Percentiles rank a stretch among this genome's conserved stretches.
Conservation (phyloP, 345 rosid species). For the Brassica incana region DNA sequence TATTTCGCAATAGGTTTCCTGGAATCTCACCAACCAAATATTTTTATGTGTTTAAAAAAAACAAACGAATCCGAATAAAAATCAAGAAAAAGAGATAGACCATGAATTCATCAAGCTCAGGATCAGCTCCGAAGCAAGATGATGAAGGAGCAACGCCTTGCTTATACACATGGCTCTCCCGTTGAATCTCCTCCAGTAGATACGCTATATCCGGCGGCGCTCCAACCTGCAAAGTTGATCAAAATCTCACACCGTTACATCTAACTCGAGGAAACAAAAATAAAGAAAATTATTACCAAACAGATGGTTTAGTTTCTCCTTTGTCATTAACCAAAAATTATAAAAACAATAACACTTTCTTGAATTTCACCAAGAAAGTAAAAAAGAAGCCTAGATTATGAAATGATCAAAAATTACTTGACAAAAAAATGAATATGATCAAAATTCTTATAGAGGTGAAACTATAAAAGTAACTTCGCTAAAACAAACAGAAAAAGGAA, state of each 20-base stretch:
- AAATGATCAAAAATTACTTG: no score
- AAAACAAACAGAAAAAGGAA: neutral
- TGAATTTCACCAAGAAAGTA: neutral
- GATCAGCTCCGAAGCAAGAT: conserved; percentile 72
- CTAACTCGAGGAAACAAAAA: neutral
- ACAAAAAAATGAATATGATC: neutral
- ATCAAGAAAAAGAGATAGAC: conserved; percentile 44
- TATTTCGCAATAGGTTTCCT: conserved; percentile 84
- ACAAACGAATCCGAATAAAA: neutral
- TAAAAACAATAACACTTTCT: neutral
- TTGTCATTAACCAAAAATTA: conserved; percentile 37
- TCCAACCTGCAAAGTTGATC: conserved; percentile 60
- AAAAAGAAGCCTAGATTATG: neutral
- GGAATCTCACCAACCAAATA: neutral
- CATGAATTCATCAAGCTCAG: conserved; percentile 98
- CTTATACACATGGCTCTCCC: conserved; percentile 49
- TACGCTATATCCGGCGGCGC: conserved; percentile 81
- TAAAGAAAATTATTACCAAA: neutral
- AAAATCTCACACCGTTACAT: conserved; percentile 5
- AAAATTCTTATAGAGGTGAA: neutral
- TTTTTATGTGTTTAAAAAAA: neutral
- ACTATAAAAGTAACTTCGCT: neutral
- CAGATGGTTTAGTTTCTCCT: neutral
- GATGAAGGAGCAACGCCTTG: conserved; percentile 44
- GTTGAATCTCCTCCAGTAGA: conserved; percentile 64